Base-by-base conservation (phyloP, 179 eudicot genomes). In the Sideroxylon spinosum region DNA sequence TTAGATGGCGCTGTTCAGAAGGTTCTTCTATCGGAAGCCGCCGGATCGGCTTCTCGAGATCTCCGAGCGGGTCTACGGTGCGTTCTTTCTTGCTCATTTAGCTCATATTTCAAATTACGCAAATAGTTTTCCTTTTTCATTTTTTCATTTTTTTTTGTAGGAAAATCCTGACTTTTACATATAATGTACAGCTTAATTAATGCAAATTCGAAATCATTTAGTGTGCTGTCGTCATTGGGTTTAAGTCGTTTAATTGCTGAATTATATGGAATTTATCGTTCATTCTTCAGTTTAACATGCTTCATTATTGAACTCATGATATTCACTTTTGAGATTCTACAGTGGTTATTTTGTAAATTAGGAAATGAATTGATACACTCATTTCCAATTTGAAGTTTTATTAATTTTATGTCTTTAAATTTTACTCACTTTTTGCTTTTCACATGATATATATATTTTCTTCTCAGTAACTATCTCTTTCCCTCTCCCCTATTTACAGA, bases 41-140 rank as follows among this genome's bases (percentile, higher is more conserved):
- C 97, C 98, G 64, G 97, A 94, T 87, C 93, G 91, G 65, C 92
- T 94, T 80, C 91, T 94, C 9, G 98, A 94, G 86, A 92, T 94
- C 83, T 87, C 97, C 29, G 95, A 94, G 84, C 87, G 97, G 69
- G 95, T 92, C 68, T 92, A 89, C 60, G 67, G 82, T 75, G 2
- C 29, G 82, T 74, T 16, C 78, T 59, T 14, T 8, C 12, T 74
- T 23, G 3, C 62, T 28, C 75, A 7, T 53, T 72, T 28, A 72
- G 63, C 48, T 72, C 46, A 61, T 16, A 25, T 8, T 74, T 61
- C 68, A 16, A 20, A 32, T 76, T 65, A n/a, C 44, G 52, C 26
- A 49, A 1, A 6, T 73, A 89, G 92, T 90, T 85, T 29, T 63
- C 14, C 6, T 55, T 14, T 14, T 7, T 25, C 13, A 25, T n/a